These are phyloP conservation scores for Colletotrichum sojae DNA, from an alignment of 2,329 filamentous ascomycete species.

Conservation along the genomic window DNA sequence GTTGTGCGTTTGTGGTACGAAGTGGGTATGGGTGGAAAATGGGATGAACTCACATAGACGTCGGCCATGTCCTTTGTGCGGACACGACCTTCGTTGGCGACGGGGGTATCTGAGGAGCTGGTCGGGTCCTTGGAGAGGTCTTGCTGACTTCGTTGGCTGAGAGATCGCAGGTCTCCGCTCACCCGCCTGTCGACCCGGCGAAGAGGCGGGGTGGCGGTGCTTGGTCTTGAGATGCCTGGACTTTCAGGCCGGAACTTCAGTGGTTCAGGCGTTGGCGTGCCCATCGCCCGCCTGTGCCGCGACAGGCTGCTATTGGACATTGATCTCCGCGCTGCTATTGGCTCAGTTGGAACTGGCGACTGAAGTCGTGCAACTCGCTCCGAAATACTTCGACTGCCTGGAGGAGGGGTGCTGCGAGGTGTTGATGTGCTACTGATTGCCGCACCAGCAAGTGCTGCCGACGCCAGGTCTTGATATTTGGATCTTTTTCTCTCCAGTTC, in stretches of 20 bases:
- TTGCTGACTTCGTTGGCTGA: constrained; percentile 67
- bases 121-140: constrained; percentile 42
- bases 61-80: constrained; percentile 90
- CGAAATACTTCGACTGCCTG: constrained; percentile 53
- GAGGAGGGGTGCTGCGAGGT: constrained; percentile 35
- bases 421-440: constrained; percentile 41
- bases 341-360: constrained; percentile 41
- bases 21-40: constrained; percentile 33
- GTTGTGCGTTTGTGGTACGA: background rate
- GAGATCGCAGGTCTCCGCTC: constrained; percentile 83
- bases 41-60: constrained; percentile 83
- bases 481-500: constrained; percentile 42
- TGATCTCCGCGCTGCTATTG: constrained; percentile 55
- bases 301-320: constrained; percentile 69
- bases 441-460: constrained; percentile 49
- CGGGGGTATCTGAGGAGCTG: constrained; percentile 67
- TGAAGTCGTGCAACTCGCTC: constrained; percentile 49
- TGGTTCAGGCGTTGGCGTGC: constrained; percentile 63
- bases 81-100: constrained; percentile 89
- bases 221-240: constrained; percentile 68
- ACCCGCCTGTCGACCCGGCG: constrained; percentile 77
- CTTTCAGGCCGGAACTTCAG: constrained; percentile 74
- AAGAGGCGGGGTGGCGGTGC: constrained; percentile 75
- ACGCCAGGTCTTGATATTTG: constrained; percentile 47
- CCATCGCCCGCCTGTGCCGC: constrained; percentile 53